phyloP scores from a whole-genome alignment of 306 rosid genomes.

The Casuarina cunninghamiana region DNA sequence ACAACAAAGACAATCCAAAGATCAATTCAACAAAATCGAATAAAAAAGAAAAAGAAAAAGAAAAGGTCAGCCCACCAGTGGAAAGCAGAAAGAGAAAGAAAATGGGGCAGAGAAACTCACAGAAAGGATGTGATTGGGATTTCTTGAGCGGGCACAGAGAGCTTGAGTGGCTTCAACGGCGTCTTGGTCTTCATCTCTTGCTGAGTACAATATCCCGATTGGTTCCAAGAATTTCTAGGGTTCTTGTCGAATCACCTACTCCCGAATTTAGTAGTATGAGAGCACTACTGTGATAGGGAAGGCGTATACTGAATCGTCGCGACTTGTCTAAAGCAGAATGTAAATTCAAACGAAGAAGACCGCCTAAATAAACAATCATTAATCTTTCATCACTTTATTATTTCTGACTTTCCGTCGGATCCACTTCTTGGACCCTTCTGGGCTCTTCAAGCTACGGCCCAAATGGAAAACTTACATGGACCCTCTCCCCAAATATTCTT shows the following conservation, averaged over 20 bases:
- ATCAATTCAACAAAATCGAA: neutral
- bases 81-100: neutral
- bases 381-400: neutral
- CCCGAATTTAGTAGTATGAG: conserved; percentile 3
- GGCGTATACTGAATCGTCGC: conserved; percentile 11
- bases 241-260: too few relatives aligned
- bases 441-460: too few relatives aligned
- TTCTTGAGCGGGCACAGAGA: conserved; percentile 85
- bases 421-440: too few relatives aligned
- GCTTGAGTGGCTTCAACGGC: conserved; percentile 89
- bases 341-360: conserved; percentile 49
- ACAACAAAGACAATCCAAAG: neutral
- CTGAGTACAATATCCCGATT: conserved; percentile 1
- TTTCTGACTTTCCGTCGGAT: too few relatives aligned
- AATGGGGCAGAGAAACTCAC: conserved; percentile 35
- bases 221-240: neutral
- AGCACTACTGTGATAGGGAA: neutral
- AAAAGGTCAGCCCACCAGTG: neutral
- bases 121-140: conserved; percentile 71
- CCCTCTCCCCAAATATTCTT: too few relatives aligned
- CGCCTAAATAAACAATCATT: conserved; percentile 34
- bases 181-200: conserved; percentile 70
- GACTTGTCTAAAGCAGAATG: neutral
- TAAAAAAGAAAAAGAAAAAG: neutral
- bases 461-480: too few relatives aligned